Conservation (phyloP, 2,329 filamentous ascomycete genomes). For the Cyphellophora attinorum region DNA sequence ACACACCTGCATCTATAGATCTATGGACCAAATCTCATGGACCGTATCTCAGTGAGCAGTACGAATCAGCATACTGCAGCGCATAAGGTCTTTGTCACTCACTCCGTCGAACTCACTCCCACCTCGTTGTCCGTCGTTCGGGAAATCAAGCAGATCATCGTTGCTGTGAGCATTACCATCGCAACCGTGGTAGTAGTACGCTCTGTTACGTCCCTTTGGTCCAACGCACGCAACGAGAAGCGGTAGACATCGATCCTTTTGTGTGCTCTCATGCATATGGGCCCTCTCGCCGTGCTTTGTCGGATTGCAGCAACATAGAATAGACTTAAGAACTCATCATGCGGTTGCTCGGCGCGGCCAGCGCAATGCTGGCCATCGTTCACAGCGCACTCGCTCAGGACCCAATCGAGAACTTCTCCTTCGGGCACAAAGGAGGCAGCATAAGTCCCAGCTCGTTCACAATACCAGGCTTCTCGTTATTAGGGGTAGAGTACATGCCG, state of each 20-base stretch:
- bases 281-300: too few relatives aligned
- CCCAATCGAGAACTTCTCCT: slow-evolving; percentile 17
- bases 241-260: too few relatives aligned
- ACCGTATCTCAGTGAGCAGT: too few relatives aligned
- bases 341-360: slow-evolving; percentile 5
- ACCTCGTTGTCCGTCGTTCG: slow-evolving; percentile 39
- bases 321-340: slow-evolving; percentile 7
- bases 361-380: slow-evolving; percentile 8
- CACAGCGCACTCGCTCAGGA: slow-evolving; percentile 10
- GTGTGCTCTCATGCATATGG: too few relatives aligned
- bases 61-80: too few relatives aligned
- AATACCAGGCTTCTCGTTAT: slow-evolving; percentile 47
- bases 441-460: slow-evolving; percentile 48
- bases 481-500: slow-evolving; percentile 46
- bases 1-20: too few relatives aligned
- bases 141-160: slow-evolving; percentile 41
- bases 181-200: slow-evolving; percentile 14
- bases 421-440: slow-evolving; percentile 29
- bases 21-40: too few relatives aligned
- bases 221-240: too few relatives aligned
- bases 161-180: slow-evolving; percentile 38
- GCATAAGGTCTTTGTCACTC: slow-evolving; percentile 35
- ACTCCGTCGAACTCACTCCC: slow-evolving; percentile 42
- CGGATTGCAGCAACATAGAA: too few relatives aligned
- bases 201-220: slow-evolving; percentile 2